Conservation (phyloP, 345 rosid species). For the Arabidopsis suecica region DNA sequence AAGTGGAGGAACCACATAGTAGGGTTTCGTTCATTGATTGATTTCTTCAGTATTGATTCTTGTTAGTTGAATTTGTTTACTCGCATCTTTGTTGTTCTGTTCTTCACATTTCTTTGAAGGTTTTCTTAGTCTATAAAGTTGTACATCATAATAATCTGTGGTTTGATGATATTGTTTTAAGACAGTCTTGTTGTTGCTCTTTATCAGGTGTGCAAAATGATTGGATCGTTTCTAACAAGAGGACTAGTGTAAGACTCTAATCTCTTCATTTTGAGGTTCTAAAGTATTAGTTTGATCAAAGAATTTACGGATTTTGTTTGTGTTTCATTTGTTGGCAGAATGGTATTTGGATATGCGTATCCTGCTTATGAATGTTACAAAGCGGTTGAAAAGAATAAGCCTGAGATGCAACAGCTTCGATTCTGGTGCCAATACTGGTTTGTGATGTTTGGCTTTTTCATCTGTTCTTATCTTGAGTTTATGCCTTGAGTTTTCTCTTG, state of each 20-base stretch:
- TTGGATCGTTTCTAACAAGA: constrained; percentile 66
- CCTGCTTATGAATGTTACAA: constrained; percentile 88
- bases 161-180: constrained; percentile 11
- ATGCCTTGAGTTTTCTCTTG: constrained; percentile 8
- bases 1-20: not conserved
- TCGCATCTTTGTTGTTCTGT: not conserved
- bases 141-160: not conserved
- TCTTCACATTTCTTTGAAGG: not conserved
- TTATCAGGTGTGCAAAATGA: constrained; percentile 49
- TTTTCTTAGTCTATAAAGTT: too few relatives aligned
- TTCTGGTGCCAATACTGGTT: constrained; percentile 95
- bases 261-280: constrained; percentile 24
- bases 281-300: not conserved
- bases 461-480: constrained; percentile 1
- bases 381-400: constrained; percentile 58
- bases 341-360: constrained; percentile 77
- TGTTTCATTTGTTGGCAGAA: constrained; percentile 48
- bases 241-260: constrained; percentile 63
- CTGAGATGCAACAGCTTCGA: constrained; percentile 59
- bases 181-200: not conserved
- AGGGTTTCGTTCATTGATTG: constrained; percentile 5
- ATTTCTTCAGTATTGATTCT: constrained; percentile 15
- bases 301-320: not conserved
- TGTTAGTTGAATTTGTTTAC: not conserved
- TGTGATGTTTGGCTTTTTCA: constrained; percentile 4